These are phyloP conservation scores for Sclerospora graminicola DNA, from an alignment of 352 stramenopile genomes.

Conservation along the genomic window DNA sequence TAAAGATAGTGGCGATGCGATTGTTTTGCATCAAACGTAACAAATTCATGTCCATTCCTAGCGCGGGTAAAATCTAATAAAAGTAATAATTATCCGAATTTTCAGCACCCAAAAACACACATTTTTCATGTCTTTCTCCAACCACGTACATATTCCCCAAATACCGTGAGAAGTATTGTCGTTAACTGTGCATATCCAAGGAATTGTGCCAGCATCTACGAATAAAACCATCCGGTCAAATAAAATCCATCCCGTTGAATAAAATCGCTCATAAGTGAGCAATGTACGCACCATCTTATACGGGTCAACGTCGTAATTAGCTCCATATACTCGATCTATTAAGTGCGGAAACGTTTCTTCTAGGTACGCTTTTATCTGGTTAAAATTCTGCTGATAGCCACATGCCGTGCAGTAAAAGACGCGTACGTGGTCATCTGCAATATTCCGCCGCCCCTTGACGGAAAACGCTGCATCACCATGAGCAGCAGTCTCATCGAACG, in stretches of 20 bases:
- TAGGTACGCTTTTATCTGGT: constrained; percentile 51
- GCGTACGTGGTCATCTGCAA: constrained; percentile 53
- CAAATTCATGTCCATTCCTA: constrained; percentile 36
- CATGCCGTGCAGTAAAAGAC: constrained; percentile 66
- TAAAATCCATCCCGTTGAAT: not conserved
- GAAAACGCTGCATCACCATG: too few species aligned
- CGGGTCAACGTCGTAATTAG: constrained; percentile 48
- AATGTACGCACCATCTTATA: constrained; percentile 25
- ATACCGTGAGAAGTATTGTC: constrained; percentile 49
- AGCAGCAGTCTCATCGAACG: too few species aligned
- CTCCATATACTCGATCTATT: constrained; percentile 45
- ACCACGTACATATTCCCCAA: constrained; percentile 46
- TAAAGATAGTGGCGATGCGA: constrained; percentile 50
- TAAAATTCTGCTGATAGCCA: constrained; percentile 74
- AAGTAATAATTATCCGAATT: too few species aligned
- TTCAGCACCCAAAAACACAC: not conserved
- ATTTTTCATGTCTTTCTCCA: not conserved
- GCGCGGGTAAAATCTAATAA: constrained; percentile 33
- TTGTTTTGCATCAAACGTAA: constrained; percentile 67
- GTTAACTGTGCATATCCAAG: constrained; percentile 39
- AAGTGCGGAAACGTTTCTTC: constrained; percentile 71
- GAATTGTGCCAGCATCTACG: constrained; percentile 15
- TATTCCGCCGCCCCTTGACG: constrained; percentile 23
- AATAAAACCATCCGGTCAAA: too few species aligned
- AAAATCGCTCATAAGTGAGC: too few species aligned